Percentiles rank a stretch among this genome's conserved stretches.
These are phyloP conservation scores for Stephania cephalantha DNA, from an alignment of 164 flowering plant genomes.

Conservation along the genomic window DNA sequence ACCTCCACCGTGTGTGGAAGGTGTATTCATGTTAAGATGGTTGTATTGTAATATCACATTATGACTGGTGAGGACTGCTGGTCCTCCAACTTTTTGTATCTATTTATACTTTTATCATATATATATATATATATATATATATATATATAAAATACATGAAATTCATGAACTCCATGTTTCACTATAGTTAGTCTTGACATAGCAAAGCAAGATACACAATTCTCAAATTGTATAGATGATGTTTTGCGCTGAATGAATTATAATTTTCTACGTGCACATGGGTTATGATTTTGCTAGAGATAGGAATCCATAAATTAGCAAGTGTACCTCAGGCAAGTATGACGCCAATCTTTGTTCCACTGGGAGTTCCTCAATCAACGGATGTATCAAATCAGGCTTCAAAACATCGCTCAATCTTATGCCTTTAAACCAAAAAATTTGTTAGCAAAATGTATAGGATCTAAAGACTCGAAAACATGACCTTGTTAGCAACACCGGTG, in stretches of 20 bases:
- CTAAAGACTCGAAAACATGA: no score
- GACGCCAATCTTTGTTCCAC: slow-evolving; percentile 60
- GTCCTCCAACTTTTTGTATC: no score
- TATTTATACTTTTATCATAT: no score
- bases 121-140: no score
- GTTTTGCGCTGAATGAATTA: not conserved
- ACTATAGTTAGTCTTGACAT: not conserved
- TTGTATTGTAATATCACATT: no score
- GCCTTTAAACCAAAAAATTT: slow-evolving; percentile 31
- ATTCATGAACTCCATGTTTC: not conserved
- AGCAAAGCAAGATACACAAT: not conserved
- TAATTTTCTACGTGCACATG: not conserved
- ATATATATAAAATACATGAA: not conserved
- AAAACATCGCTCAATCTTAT: slow-evolving; percentile 79
- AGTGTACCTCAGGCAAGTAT: slow-evolving; percentile 79
- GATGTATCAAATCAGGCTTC: slow-evolving; percentile 80
- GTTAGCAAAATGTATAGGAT: not conserved
- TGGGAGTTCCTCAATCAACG: slow-evolving; percentile 61
- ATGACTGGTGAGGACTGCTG: no score
- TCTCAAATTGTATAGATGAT: not conserved
- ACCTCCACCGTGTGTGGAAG: no score
- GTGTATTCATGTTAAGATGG: no score
- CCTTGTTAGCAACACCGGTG: no score
- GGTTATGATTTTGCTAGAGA: not conserved
- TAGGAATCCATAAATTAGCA: not conserved